phyloP scores from a whole-genome alignment of 495 filamentous ascomycete genomes.

The Penicillium steckii region DNA sequence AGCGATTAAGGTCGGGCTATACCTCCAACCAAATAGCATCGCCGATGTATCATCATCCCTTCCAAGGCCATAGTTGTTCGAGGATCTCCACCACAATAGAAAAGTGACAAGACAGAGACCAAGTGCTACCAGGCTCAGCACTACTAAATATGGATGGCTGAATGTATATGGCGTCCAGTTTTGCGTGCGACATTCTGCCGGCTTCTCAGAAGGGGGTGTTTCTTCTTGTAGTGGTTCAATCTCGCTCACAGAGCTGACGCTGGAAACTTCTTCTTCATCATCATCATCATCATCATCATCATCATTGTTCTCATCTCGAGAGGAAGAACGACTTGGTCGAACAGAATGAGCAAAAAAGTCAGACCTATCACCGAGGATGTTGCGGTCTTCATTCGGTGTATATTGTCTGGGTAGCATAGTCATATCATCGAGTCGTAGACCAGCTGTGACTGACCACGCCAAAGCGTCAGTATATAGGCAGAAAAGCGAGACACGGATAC shows the following conservation, averaged over 20 bases:
- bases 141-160: conserved; percentile 1
- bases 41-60: conserved; percentile 22
- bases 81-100: conserved; percentile 11
- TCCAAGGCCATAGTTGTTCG: conserved; percentile 25
- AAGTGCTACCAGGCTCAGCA: conserved; percentile 4
- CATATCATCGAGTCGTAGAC: background rate
- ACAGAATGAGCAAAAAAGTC: conserved; percentile 10
- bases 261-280: background rate
- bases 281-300: background rate
- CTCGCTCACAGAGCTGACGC: background rate
- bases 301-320: background rate
- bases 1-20: conserved; percentile 29
- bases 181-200: background rate
- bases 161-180: conserved; percentile 19
- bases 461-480: background rate
- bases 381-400: background rate
- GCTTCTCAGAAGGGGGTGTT: background rate
- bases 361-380: conserved; percentile 5
- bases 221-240: background rate
- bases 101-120: conserved; percentile 10
- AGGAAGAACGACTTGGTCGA: conserved; percentile 12
- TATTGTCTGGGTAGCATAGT: background rate
- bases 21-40: conserved; percentile 30
- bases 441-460: background rate
- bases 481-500: background rate